Base-by-base conservation (phyloP, 768 basidiomycete genomes). In the Auricularia auricula-judae region DNA sequence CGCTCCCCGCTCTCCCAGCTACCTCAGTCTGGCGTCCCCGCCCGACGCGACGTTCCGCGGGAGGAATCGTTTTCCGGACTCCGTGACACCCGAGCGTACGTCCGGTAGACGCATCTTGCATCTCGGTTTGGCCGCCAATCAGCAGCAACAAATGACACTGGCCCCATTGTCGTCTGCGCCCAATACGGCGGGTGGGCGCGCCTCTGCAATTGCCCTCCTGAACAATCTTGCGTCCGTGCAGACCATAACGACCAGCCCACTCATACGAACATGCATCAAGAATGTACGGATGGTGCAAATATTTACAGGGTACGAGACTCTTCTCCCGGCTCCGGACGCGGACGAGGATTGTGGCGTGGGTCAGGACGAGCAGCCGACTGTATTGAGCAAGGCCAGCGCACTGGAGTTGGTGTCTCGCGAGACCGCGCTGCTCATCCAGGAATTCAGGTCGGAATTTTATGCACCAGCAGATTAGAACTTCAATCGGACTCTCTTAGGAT, bases 261-360 rank as follows among this genome's bases (percentile, higher is more conserved):
- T 90, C 1, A 75, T 83, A n/a, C 77, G 76, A 42, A 79, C 76
- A 42, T 88, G 87, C 14, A 87, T 86, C 69, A 77, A 77, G 39
- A 76, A 86, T 35, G 82, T 90, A 33, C 77, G 88, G 21, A 71
- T 80, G 2, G 84, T 87, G 29, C 88, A 89, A 73, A 76, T 75
- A 12, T 79, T 77, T 62, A 80, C 88, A 79, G 87, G 88, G 2
- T 89, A 88, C 71, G 77, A 80, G 16, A 71, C 76, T 3, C 72
- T 88, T 35, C 74, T 89, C 7, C 84, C 85, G 11, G 66, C 82
- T 56, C 79, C 79, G 8, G 71, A 70, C 29, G 71, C 36, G 47
- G 21, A 23, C 34, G 47, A 64, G 2, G 42, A 34, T 71, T 56
- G 69, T 73, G 65, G 74, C 70, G 69, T 66, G 29, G 68, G 68